Evolutionary conservation across 306 rosid species (phyloP).

Genomic region (Medicago ruthenica): DNA sequence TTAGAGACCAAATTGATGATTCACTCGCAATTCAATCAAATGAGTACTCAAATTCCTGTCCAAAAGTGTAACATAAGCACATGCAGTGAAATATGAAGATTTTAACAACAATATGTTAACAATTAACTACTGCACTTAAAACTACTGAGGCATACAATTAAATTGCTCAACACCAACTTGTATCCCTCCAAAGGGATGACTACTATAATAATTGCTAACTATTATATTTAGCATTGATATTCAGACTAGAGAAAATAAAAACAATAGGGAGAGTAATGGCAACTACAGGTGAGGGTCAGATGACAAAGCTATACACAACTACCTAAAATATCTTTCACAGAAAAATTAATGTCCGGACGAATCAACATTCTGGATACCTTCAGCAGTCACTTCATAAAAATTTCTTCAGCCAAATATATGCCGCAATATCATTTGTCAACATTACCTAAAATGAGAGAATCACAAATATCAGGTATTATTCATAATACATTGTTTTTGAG

Average conservation of each 20-base stretch:
- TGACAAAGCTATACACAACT: conserved; percentile 53
- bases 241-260: conserved; percentile 43
- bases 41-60: background rate
- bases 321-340: conserved; percentile 39
- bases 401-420: conserved; percentile 30
- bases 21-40: background rate
- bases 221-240: conserved; percentile 45
- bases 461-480: conserved; percentile 35
- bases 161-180: conserved; percentile 29
- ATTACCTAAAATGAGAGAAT: conserved; percentile 46
- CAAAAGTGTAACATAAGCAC: conserved; percentile 28
- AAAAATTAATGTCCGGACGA: conserved; percentile 53
- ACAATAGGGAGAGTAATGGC: conserved; percentile 48
- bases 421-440: conserved; percentile 34
- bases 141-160: conserved; percentile 13
- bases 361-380: conserved; percentile 58
- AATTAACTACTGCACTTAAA: background rate
- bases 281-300: conserved; percentile 48
- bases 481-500: background rate
- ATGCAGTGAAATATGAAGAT: background rate
- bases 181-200: conserved; percentile 36
- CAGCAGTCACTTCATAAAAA: conserved; percentile 42
- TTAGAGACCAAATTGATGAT: background rate
- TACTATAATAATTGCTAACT: conserved; percentile 38
- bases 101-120: background rate